These are phyloP conservation scores for Thelephora ganbajun DNA, from an alignment of 768 basidiomycete species.

Conservation along the genomic window DNA sequence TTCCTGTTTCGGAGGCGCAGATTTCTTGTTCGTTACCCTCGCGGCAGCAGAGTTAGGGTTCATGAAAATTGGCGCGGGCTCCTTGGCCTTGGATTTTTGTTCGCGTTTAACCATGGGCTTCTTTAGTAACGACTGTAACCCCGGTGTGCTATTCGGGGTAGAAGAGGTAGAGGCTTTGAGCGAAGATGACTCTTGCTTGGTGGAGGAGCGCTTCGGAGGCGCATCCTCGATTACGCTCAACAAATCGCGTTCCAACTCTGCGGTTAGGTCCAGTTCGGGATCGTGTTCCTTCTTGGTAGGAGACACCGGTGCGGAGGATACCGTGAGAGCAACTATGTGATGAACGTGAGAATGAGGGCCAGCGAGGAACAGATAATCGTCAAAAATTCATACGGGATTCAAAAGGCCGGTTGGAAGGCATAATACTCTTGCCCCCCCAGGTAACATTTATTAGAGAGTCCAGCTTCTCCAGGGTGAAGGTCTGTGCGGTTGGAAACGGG, in stretches of 20 bases:
- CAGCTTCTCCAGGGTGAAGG: slow-evolving; percentile 61
- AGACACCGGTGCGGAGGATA: slow-evolving; percentile 7
- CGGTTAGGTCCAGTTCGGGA: background rate
- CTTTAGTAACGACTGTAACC: no score
- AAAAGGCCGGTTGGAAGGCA: slow-evolving; percentile 13
- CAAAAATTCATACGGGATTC: slow-evolving; percentile 15
- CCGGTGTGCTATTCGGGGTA: no score
- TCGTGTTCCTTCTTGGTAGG: background rate
- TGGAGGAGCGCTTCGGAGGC: background rate
- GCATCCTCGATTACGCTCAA: background rate
- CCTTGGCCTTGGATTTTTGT: no score
- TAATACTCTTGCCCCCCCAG: slow-evolving; percentile 30
- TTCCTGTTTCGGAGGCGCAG: slow-evolving; percentile 4
- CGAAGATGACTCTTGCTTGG: no score
- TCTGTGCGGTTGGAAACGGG: slow-evolving; percentile 24
- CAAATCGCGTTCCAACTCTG: background rate
- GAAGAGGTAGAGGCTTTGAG: no score
- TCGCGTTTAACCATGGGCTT: no score
- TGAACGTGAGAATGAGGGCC: slow-evolving; percentile 1
- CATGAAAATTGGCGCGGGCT: no score
- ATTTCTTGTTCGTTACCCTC: slow-evolving; percentile 3
- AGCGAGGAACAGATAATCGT: slow-evolving; percentile 10
- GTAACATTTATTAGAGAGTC: slow-evolving; percentile 48
- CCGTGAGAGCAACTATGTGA: slow-evolving; percentile 5
- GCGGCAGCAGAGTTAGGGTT: no score